Percentiles rank a stretch among this genome's conserved stretches.
These are phyloP conservation scores for Fusarium dimerum DNA, from an alignment of 2,329 filamentous ascomycete genomes.

Conservation along the genomic window DNA sequence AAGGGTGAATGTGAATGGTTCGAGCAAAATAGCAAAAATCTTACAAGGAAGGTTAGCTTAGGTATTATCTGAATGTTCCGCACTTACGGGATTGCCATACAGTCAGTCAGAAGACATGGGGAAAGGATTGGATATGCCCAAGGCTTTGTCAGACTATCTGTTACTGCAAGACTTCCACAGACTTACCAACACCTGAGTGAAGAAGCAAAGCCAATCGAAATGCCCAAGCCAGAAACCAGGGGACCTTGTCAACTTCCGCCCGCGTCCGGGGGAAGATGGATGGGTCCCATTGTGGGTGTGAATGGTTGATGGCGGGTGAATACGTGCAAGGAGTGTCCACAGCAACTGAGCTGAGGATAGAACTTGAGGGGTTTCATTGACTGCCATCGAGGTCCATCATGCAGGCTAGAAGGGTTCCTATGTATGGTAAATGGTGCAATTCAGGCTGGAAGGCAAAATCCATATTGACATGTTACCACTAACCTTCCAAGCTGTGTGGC, in stretches of 20 bases:
- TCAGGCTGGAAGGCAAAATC: neutral
- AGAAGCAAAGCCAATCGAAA: conserved; percentile 1
- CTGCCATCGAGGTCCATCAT: neutral
- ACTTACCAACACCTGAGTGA: conserved; percentile 1
- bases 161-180: neutral
- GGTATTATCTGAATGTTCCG: neutral
- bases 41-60: neutral
- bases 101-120: too few species aligned
- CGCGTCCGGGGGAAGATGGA: conserved; percentile 16
- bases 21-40: neutral
- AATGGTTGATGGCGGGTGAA: conserved; percentile 11
- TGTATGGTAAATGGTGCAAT: neutral
- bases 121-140: too few species aligned
- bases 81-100: too few species aligned
- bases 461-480: neutral
- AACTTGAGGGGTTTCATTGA: neutral
- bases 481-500: conserved; percentile 8
- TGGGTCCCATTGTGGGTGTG: conserved; percentile 18
- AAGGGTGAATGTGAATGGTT: neutral
- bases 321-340: neutral
- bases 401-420: too few species aligned
- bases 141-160: too few species aligned
- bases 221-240: conserved; percentile 14
- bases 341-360: neutral
- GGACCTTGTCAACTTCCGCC: conserved; percentile 15